Conservation (phyloP, 345 rosid species). For the Erodium maritimum region DNA sequence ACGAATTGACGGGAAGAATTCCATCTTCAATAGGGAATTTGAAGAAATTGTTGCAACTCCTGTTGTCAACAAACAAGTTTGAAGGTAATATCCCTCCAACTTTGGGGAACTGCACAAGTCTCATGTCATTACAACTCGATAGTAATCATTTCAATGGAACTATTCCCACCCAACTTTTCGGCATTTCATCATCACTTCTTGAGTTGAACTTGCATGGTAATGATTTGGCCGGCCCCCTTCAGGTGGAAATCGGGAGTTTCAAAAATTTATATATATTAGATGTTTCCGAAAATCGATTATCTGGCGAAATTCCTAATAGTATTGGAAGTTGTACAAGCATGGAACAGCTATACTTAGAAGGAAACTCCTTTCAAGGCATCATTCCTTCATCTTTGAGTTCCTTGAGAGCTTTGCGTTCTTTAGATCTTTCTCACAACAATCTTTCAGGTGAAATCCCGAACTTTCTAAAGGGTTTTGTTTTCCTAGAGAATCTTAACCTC, state of each 20-base stretch:
- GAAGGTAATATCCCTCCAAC: slow-evolving; percentile 5
- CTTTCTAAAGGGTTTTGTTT: not conserved
- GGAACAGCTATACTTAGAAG: slow-evolving; percentile 6
- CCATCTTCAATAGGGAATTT: slow-evolving; percentile 7
- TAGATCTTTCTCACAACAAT: slow-evolving; percentile 23
- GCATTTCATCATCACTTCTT: too few species aligned
- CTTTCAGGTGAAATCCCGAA: slow-evolving; percentile 10
- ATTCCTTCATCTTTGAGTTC: slow-evolving; percentile 12
- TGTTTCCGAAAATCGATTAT: slow-evolving; percentile 15
- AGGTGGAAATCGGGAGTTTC: slow-evolving; percentile 13
- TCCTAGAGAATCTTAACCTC: slow-evolving; percentile 6
- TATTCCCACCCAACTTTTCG: too few species aligned
- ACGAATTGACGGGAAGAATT: slow-evolving; percentile 2
- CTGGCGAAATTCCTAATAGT: slow-evolving; percentile 22
- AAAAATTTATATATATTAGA: slow-evolving; percentile 1
- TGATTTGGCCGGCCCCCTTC: slow-evolving; percentile 6
- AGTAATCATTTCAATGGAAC: slow-evolving; percentile 6
- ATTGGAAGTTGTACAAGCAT: slow-evolving; percentile 8
- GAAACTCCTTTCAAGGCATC: slow-evolving; percentile 13
- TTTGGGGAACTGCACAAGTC: not conserved
- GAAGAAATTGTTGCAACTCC: not conserved
- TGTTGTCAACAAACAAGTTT: not conserved
- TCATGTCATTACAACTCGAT: slow-evolving; percentile 5
- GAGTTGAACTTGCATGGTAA: too few species aligned
- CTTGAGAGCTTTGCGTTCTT: slow-evolving; percentile 10